These are phyloP conservation scores for Aspergillus neotritici DNA, from an alignment of 2,329 filamentous ascomycete species.

Conservation along the genomic window DNA sequence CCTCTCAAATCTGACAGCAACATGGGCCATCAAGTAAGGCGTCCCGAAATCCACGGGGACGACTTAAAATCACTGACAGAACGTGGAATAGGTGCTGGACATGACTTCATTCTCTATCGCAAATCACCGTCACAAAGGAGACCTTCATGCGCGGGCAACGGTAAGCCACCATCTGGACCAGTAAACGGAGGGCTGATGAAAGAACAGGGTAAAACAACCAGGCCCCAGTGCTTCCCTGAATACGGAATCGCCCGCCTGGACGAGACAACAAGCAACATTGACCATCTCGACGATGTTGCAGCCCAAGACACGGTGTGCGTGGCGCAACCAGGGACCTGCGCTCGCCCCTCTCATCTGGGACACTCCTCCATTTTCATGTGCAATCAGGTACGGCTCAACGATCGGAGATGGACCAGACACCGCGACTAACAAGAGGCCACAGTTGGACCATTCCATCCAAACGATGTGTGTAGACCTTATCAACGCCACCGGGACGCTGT, in stretches of 20 bases:
- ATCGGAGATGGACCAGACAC: slow-evolving; percentile 1
- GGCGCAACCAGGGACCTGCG: neutral
- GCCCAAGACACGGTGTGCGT: slow-evolving; percentile 1
- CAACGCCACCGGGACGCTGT: slow-evolving; percentile 3
- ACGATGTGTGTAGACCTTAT: slow-evolving; percentile 3
- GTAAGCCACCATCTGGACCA: slow-evolving; percentile 1
- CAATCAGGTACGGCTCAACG: slow-evolving; percentile 2
- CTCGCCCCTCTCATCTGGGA: slow-evolving; percentile 2
- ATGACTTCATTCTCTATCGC: too few species aligned
- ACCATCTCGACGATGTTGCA: neutral
- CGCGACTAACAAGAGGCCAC: slow-evolving; percentile 4
- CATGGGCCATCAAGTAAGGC: too few species aligned
- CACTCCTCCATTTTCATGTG: slow-evolving; percentile 2
- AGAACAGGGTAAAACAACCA: neutral
- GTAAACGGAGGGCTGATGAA: slow-evolving; percentile 1
- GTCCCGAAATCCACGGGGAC: too few species aligned
- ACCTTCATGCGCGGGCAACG: neutral
- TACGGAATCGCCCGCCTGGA: slow-evolving; percentile 1
- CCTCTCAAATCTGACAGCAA: too few species aligned
- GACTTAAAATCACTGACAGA: too few species aligned
- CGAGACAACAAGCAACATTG: slow-evolving; percentile 1
- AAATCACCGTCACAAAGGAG: slow-evolving; percentile 1
- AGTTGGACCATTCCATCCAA: slow-evolving; percentile 5
- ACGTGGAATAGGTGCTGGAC: too few species aligned
- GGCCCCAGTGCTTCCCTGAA: slow-evolving; percentile 1